Percentiles rank a stretch among this genome's conserved stretches.
Conservation (phyloP, 805 yeast species). For the Spathaspora gorwiae region DNA sequence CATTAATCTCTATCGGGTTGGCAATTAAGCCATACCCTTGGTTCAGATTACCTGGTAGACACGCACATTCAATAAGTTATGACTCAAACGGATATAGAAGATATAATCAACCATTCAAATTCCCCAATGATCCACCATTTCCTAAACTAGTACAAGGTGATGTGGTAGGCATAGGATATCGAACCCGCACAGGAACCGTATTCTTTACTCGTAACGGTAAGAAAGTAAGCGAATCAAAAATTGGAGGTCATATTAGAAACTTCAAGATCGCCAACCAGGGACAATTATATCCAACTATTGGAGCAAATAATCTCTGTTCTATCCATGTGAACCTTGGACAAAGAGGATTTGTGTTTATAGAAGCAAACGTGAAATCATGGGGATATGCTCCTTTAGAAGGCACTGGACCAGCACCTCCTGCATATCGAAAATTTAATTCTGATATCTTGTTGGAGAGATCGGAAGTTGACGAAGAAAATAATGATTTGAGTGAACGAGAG, state of each 20-base stretch:
- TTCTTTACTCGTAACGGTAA: constrained; percentile 95
- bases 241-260: constrained; percentile 75
- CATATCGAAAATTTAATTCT: constrained; percentile 73
- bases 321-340: constrained; percentile 90
- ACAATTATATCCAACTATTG: constrained; percentile 80
- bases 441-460: constrained; percentile 73
- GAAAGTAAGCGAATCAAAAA: constrained; percentile 72
- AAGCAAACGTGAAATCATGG: constrained; percentile 93
- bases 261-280: constrained; percentile 54
- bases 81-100: constrained; percentile 82
- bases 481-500: constrained; percentile 40
- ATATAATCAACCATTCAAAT: constrained; percentile 67
- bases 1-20: constrained; percentile 69
- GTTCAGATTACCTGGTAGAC: constrained; percentile 91
- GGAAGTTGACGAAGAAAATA: constrained; percentile 46
- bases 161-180: constrained; percentile 87
- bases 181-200: constrained; percentile 76
- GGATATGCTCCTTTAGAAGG: constrained; percentile 92
- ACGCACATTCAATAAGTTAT: constrained; percentile 78
- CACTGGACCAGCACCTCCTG: constrained; percentile 87
- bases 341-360: constrained; percentile 83
- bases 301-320: constrained; percentile 75
- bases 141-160: constrained; percentile 76
- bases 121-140: constrained; percentile 43
- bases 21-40: constrained; percentile 88